Conservation (phyloP, 495 filamentous ascomycete species). For the Aspergillus heteromorphus region DNA sequence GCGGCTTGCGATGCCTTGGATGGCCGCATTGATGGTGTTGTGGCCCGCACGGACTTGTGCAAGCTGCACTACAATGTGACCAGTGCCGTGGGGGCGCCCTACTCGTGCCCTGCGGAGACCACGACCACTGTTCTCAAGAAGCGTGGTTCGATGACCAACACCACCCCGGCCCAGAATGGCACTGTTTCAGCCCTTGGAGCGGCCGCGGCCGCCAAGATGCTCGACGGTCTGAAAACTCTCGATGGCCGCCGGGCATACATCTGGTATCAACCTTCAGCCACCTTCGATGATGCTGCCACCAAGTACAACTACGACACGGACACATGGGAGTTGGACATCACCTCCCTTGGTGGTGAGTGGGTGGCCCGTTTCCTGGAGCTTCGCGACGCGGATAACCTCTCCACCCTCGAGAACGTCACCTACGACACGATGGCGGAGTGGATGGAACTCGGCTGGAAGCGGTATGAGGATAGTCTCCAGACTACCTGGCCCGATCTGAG, state of each 20-base stretch:
- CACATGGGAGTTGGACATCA: conserved; percentile 19
- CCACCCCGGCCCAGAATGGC: conserved; percentile 27
- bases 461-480: conserved; percentile 24
- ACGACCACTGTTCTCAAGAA: conserved; percentile 29
- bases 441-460: conserved; percentile 30
- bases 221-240: conserved; percentile 25
- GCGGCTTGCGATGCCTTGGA: conserved; percentile 49
- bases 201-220: conserved; percentile 26
- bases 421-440: conserved; percentile 44
- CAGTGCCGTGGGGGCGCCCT: conserved; percentile 39
- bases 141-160: conserved; percentile 22
- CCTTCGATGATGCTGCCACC: conserved; percentile 22
- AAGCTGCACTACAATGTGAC: conserved; percentile 39
- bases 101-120: conserved; percentile 41
- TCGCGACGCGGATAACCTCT: conserved; percentile 20
- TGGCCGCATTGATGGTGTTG: conserved; percentile 46
- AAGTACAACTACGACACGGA: conserved; percentile 15
- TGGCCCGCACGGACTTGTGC: conserved; percentile 48
- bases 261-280: conserved; percentile 25
- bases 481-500: conserved; percentile 42
- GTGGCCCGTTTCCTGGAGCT: conserved; percentile 23
- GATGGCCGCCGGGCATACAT: conserved; percentile 29
- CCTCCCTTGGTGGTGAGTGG: conserved; percentile 20
- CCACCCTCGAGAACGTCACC: conserved; percentile 35
- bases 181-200: conserved; percentile 23